Base-by-base conservation (phyloP, 192 early-diverging fungal species). In the Backusella sp. region DNA sequence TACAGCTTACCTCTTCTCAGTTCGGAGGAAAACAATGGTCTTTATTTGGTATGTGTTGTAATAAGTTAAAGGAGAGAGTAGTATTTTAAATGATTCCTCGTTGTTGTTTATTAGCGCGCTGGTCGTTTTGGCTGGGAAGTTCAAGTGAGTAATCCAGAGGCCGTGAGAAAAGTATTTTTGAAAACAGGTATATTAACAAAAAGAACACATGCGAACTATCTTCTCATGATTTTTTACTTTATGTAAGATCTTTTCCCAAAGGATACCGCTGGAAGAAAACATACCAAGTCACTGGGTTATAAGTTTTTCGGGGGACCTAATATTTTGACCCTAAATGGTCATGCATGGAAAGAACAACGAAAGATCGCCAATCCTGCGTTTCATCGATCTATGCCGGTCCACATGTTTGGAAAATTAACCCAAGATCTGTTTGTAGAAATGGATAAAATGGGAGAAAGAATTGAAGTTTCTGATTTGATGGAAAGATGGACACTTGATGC, bases 361-460 rank as follows among this genome's bases (percentile, higher is more conserved):
- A 69, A 37, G 67, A 68, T 75, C 35, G 74, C 74, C 23, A 74
- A 74, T 23, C 73, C 77, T 36, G 77, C 77, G 14, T 79, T 79
- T 37, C 77, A 79, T 59, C 73, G 77, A 69, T 67, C 73, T 2
- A 70, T 74, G 66, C 77, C 77, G 17, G 52, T 74, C 12, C 36
- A 74, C 6, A 42, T 74, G n/a, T 79, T 79, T 74, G 77, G 77
- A 21, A 26, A 26, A 21, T 65, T 74, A 32, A 68, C 66, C 6
- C 59, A 79, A 21, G 53, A 65, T 12, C 62, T 79, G 41, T 69
- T 79, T 66, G 34, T 19, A n/a, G 68, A 37, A 9, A 69, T 69
- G 68, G 68, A 69, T n/a, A 36, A 36, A 1, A 32, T 28, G 14
- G 68, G 49, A 11, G 44, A 53, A 2, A 3, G n/a, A 21, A 39